Evolutionary conservation across 805 yeast genomes (phyloP), one percentile per base, ranked within the genome.

Genomic region (Saccharomycopsis schoenii): DNA sequence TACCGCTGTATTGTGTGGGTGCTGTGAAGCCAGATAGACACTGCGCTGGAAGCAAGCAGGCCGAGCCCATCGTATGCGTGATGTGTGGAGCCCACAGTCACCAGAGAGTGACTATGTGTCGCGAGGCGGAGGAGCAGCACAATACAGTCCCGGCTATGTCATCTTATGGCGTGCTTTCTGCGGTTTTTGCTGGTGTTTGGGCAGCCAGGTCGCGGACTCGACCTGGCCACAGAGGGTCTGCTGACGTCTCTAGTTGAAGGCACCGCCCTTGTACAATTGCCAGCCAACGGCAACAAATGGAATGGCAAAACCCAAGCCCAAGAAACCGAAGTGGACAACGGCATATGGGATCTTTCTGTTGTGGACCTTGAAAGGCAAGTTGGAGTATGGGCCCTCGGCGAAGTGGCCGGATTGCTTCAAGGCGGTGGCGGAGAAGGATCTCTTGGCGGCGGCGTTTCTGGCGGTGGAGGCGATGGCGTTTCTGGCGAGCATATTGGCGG

Each of bases 331-430:
- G 80, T 87, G 96, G 67, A 86, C 80, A 59, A 90, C 77, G 67
- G 85, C 89, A 74, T 82, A 91, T 67, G 97, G 98, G 67, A 93
- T 81, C 79, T 84, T 88, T 82, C 96, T 91, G 83, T 85, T 80
- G 82, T 90, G 91, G 66, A 93, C 96, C 81, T 84, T 84, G 84
- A 93, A 94, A 67, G 99, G 99, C 66, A 93, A 72, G 83, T 94
- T 93, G 70, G 87, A 79, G 85, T 94, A 94, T 56, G 86, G 85
- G 71, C 97, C 97, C 71, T 83, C 87, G 69, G 84, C 83, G 72
- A 81, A 84, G 76, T 83, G 88, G 66, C 69, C 79, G 57, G 75
- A 77, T 59, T 71, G 72, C 58, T 62, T 73, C 68, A 77, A 72
- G 61, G 86, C 70, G 56, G 86, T 75, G 67, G 90, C 76, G 66